Conservation (phyloP, 2,329 filamentous ascomycete species). For the Monosporascus sp. region DNA sequence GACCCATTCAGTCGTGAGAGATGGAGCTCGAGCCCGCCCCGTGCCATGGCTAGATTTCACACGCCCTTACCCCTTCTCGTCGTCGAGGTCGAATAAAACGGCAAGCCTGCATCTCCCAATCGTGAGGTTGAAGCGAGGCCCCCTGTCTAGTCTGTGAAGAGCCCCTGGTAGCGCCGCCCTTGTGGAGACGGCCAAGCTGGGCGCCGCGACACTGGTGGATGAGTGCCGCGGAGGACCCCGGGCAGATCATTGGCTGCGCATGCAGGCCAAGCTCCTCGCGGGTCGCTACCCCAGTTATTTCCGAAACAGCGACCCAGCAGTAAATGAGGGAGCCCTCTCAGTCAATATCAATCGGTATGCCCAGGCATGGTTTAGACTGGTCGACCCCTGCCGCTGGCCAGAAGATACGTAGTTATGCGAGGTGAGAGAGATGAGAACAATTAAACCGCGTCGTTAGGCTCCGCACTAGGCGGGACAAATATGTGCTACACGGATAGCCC, state of each 20-base stretch:
- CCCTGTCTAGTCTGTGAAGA: conserved; percentile 5
- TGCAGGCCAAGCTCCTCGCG: conserved; percentile 3
- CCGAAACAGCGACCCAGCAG: conserved; percentile 10
- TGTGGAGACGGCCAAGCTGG: conserved; percentile 8
- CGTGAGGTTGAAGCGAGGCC: background rate
- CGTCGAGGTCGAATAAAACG: conserved; percentile 7
- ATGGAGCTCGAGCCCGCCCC: background rate
- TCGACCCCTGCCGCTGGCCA: background rate
- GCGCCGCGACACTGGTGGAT: conserved; percentile 11
- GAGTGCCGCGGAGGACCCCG: conserved; percentile 1
- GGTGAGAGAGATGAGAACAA: no score
- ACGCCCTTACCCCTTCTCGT: background rate
- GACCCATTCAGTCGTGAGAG: conserved; percentile 5
- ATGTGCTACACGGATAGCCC: no score
- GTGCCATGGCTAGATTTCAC: conserved; percentile 3
- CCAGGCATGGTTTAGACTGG: background rate
- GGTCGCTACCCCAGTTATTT: conserved; percentile 6
- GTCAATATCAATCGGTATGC: background rate
- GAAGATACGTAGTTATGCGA: background rate
- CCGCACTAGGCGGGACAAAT: no score
- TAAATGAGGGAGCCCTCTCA: background rate
- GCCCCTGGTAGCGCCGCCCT: conserved; percentile 9
- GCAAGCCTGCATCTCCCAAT: background rate
- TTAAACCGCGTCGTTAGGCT: no score
- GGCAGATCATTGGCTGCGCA: conserved; percentile 12